Percentiles rank a stretch among this genome's conserved stretches.
These are phyloP conservation scores for Cutaneotrichosporon cutaneum DNA, from an alignment of 1,284 basidiomycete genomes.

Conservation along the genomic window DNA sequence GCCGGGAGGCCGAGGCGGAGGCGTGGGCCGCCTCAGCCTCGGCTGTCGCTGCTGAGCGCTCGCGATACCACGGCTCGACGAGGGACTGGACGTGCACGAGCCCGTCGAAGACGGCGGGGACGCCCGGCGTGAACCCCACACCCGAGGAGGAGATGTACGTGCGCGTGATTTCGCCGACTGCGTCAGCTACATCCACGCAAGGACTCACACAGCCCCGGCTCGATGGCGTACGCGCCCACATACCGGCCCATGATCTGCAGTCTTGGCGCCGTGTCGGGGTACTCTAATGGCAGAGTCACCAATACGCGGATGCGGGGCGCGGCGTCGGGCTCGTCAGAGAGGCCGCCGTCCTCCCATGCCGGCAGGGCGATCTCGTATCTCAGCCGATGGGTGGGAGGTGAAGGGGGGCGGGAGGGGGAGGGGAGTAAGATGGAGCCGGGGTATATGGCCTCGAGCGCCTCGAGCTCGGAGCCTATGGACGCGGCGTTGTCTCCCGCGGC, in stretches of 20 bases:
- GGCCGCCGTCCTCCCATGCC: constrained; percentile 48
- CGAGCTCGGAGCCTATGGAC: constrained; percentile 49
- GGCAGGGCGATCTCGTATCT: constrained; percentile 65
- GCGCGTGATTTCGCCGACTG: constrained; percentile 69
- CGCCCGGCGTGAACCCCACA: constrained; percentile 69
- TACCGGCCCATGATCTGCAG: constrained; percentile 82
- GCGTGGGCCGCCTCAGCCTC: constrained; percentile 63
- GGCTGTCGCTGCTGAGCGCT: constrained; percentile 61
- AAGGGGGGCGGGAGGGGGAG: not conserved
- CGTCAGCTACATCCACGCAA: not conserved
- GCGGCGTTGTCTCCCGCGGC: constrained; percentile 32
- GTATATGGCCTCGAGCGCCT: constrained; percentile 81
- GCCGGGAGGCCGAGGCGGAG: not conserved
- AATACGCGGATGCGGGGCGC: constrained; percentile 60
- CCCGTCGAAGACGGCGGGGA: constrained; percentile 84
- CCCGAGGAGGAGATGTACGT: constrained; percentile 77
- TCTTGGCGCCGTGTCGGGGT: constrained; percentile 73
- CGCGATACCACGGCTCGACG: constrained; percentile 69
- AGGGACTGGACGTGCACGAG: constrained; percentile 71
- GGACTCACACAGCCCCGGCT: constrained; percentile 47
- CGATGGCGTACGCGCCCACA: constrained; percentile 64
- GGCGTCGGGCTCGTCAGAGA: constrained; percentile 30
- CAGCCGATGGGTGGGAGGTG: constrained; percentile 53
- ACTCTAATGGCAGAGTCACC: constrained; percentile 69
- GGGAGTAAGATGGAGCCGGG: constrained; percentile 59